Conservation (phyloP, 257 asterid species). For the Solanum pimpinellifolium region DNA sequence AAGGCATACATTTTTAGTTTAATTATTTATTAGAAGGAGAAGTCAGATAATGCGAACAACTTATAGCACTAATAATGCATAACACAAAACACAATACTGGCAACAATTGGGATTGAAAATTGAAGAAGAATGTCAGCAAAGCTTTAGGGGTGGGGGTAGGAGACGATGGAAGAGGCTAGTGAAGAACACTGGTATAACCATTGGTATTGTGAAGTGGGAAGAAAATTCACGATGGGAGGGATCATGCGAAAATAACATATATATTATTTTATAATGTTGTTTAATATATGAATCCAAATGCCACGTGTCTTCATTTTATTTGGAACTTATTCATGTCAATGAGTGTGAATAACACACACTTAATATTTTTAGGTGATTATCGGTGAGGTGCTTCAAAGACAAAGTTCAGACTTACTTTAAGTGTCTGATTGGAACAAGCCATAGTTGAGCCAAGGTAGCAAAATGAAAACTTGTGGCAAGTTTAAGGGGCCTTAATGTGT, state of each 20-base stretch:
- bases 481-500: not conserved
- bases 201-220: not conserved
- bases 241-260: not conserved
- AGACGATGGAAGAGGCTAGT: not conserved
- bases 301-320: not conserved
- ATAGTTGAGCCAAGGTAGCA: not conserved
- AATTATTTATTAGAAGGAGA: not conserved
- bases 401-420: not conserved
- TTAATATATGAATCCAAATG: not conserved
- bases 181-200: not conserved
- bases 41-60: not conserved
- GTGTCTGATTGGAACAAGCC: not conserved
- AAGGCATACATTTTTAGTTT: not conserved
- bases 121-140: not conserved
- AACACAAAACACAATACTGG: not conserved
- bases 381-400: not conserved
- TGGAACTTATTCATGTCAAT: not conserved
- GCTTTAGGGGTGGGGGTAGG: not conserved
- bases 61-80: not conserved
- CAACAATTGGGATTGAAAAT: not conserved
- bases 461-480: not conserved
- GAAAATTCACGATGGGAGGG: not conserved
- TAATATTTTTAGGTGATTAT: not conserved
- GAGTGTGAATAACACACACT: not conserved
- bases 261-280: not conserved